Evolutionary conservation across 169 alveolate species (phyloP).

Genomic region (Plasmodium reichenowi): DNA sequence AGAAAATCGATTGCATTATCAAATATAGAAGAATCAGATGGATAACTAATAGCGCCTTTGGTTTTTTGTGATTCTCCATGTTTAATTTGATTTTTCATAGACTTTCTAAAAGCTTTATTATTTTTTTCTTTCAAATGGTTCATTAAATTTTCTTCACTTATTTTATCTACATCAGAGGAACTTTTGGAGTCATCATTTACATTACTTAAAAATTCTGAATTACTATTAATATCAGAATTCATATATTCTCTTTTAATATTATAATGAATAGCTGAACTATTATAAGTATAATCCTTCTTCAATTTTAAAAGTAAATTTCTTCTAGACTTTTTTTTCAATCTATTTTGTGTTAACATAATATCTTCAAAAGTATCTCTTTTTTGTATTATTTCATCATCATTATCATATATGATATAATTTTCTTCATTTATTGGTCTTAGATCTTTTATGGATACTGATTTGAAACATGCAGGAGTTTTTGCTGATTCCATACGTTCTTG

Average conservation of each 20-base stretch:
- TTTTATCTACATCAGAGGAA: constrained; percentile 20
- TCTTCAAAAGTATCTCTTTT: constrained; percentile 77
- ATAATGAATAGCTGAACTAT: constrained; percentile 63
- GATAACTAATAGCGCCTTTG: constrained; percentile 71
- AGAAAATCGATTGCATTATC: constrained; percentile 75
- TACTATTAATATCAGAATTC: constrained; percentile 72
- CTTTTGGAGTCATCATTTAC: constrained; percentile 42
- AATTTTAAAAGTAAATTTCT: constrained; percentile 58
- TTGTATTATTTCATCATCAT: constrained; percentile 75
- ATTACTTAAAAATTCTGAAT: constrained; percentile 66
- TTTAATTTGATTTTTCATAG: constrained; percentile 20
- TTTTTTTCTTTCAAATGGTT: background rate
- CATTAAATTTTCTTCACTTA: background rate
- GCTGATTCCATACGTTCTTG: constrained; percentile 59
- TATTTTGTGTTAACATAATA: constrained; percentile 75
- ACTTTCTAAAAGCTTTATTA: constrained; percentile 31
- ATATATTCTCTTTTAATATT: constrained; percentile 71
- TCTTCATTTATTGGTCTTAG: constrained; percentile 74
- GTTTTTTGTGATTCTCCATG: constrained; percentile 58
- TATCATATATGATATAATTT: constrained; percentile 69
- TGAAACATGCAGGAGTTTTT: constrained; percentile 58
- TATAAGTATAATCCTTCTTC: constrained; percentile 69
- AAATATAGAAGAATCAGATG: constrained; percentile 71
- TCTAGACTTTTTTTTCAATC: constrained; percentile 76
- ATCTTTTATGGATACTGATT: constrained; percentile 70